Base-by-base conservation (phyloP, 2,329 filamentous ascomycete genomes). In the Phialemoniopsis sp. region DNA sequence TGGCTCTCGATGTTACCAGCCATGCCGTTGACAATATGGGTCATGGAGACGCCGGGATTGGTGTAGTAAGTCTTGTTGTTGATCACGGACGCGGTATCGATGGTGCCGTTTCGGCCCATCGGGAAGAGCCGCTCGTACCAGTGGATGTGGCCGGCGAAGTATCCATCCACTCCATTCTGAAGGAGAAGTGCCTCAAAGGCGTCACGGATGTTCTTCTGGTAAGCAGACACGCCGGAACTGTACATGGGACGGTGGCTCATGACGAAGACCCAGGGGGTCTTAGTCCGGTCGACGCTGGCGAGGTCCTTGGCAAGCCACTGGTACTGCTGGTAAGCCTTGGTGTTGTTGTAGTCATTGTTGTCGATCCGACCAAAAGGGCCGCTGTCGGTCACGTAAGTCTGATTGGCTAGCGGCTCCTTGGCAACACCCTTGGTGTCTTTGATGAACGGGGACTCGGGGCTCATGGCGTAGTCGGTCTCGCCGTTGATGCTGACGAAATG, bases 1-100 rank as follows among this genome's bases (percentile, higher is more conserved):
- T 75, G 71, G 41, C 63, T 67, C 46, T 74, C 71, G 32, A 74
- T 64, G 44, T 74, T 74, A 16, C 72, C 71, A 4, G 72, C 72
- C 60, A 70, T 69, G n/a, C 71, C 72, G 49, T 74, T 75, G 53
- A 70, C 58, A 28, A 76, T 57, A 42, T 73, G 68, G 2, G 68
- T 70, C 43, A 75, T 66, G 14, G 68, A 71, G 17, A 56, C 59
- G 34, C 71, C 70, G 2, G 66, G 57, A 46, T 72, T 72, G 39
- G 64, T 63, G 34, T 51, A 47, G 55, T 72, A 75, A 9, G 69
- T 74, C 52, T 70, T 60, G 44, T 72, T 67, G 53, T 71, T 59
- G 36, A 70, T 42, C 30, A 75, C 55, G 2, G 64, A 63, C 5
- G 38, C 40, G 2, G 45, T 44, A 55, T 70, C 57, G 54, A 76